Percentiles rank a stretch among this genome's conserved stretches.
phyloP scores from a whole-genome alignment of 2,329 filamentous ascomycete genomes.

The Fusarium papillatum region DNA sequence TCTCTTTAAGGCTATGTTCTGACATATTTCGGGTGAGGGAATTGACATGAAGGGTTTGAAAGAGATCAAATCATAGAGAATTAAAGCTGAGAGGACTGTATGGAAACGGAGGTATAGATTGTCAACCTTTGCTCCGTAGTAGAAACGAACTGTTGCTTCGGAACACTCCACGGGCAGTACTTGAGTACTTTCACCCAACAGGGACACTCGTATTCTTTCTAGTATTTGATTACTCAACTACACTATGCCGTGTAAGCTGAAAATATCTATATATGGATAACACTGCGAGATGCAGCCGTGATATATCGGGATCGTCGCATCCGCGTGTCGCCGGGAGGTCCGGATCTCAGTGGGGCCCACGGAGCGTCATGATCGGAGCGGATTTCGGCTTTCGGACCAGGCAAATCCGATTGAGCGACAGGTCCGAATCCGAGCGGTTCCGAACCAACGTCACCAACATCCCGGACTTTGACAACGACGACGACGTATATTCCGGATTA shows the following conservation, averaged over 20 bases:
- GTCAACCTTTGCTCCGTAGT: no score
- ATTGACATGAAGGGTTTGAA: neutral
- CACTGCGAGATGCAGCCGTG: neutral
- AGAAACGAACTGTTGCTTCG: neutral
- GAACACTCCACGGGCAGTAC: neutral
- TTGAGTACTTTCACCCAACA: neutral
- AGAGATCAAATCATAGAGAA: neutral
- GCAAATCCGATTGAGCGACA: neutral
- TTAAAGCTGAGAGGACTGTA: neutral
- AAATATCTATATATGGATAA: neutral
- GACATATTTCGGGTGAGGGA: neutral
- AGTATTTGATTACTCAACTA: neutral
- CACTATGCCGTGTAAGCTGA: neutral
- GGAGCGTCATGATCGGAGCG: neutral
- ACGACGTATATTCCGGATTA: neutral
- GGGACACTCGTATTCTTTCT: neutral
- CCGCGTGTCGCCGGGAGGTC: neutral
- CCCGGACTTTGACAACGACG: neutral
- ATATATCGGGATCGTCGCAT: neutral
- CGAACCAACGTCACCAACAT: neutral
- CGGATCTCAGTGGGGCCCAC: neutral
- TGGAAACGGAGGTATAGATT: neutral
- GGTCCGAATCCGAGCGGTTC: neutral
- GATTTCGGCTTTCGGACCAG: neutral
- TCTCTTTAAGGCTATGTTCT: neutral